Evolutionary conservation across 106 monocot species (phyloP).

Genomic region (Acanthochlamys bracteata): DNA sequence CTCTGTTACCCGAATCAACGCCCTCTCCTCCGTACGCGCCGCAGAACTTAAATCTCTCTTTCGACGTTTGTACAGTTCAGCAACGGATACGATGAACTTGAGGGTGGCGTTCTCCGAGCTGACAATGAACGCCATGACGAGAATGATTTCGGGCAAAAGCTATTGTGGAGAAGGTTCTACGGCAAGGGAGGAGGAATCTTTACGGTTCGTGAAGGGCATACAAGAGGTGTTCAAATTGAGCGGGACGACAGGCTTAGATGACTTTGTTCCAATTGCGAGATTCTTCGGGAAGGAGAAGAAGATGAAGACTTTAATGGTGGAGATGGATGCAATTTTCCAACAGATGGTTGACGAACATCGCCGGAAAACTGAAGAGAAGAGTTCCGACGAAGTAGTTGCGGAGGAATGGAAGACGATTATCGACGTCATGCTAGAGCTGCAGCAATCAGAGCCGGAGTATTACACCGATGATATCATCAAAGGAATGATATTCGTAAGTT

Average conservation of each 20-base stretch:
- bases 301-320: constrained; percentile 11
- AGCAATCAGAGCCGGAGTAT: constrained; percentile 12
- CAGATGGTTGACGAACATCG: constrained; percentile 24
- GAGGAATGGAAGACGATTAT: constrained; percentile 15
- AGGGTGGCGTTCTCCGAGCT: constrained; percentile 14
- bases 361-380: neutral
- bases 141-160: constrained; percentile 27
- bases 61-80: neutral
- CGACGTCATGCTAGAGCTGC: constrained; percentile 21
- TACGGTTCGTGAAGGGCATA: constrained; percentile 11
- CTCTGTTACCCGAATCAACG: constrained; percentile 10
- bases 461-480: constrained; percentile 44
- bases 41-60: constrained; percentile 10
- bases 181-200: constrained; percentile 11
- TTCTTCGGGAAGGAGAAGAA: constrained; percentile 13
- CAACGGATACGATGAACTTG: constrained; percentile 11
- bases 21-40: constrained; percentile 5
- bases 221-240: constrained; percentile 9
- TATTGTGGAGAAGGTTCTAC: constrained; percentile 14
- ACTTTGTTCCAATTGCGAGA: constrained; percentile 26
- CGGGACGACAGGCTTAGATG: constrained; percentile 9
- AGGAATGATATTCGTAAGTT: constrained; percentile 29
- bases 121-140: constrained; percentile 21
- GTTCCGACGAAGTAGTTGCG: neutral
- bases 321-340: constrained; percentile 14